Evolutionary conservation across 2,329 filamentous ascomycete species (phyloP).

Genomic region (Aspergillus sp.): DNA sequence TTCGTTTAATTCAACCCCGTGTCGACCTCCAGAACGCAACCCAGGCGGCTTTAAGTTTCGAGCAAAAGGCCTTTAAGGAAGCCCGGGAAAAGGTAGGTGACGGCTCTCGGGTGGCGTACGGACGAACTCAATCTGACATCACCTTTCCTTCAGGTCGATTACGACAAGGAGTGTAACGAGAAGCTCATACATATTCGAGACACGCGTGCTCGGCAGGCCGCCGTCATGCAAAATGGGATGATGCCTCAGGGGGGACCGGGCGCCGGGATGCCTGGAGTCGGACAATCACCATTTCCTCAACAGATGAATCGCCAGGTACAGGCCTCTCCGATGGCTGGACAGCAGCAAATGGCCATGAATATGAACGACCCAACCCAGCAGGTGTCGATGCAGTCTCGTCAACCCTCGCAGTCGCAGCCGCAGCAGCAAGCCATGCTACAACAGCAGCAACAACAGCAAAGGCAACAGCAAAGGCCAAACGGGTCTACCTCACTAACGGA

Average conservation of each 20-base stretch:
- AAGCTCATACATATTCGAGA: slow-evolving; percentile 48
- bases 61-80: slow-evolving; percentile 46
- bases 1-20: slow-evolving; percentile 46
- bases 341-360: slow-evolving; percentile 37
- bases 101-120: background rate
- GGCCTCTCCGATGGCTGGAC: slow-evolving; percentile 47
- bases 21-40: slow-evolving; percentile 39
- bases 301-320: slow-evolving; percentile 54
- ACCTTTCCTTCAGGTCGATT: slow-evolving; percentile 34
- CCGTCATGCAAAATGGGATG: slow-evolving; percentile 41
- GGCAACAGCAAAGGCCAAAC: slow-evolving; percentile 31
- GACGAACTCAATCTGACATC: background rate
- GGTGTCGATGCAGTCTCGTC: slow-evolving; percentile 36
- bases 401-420: slow-evolving; percentile 26
- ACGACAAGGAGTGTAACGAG: slow-evolving; percentile 44
- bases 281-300: slow-evolving; percentile 48
- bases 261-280: slow-evolving; percentile 30
- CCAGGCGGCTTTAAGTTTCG: slow-evolving; percentile 44
- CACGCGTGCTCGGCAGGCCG: slow-evolving; percentile 44
- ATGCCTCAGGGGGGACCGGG: slow-evolving; percentile 35
- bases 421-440: slow-evolving; percentile 23
- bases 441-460: slow-evolving; percentile 31
- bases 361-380: slow-evolving; percentile 36
- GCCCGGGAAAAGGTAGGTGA: slow-evolving; percentile 34
- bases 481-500: slow-evolving; percentile 30